Evolutionary conservation across 441 rosid species (phyloP), one percentile per base, ranked within the genome.

Genomic region (Daphne laureola): DNA sequence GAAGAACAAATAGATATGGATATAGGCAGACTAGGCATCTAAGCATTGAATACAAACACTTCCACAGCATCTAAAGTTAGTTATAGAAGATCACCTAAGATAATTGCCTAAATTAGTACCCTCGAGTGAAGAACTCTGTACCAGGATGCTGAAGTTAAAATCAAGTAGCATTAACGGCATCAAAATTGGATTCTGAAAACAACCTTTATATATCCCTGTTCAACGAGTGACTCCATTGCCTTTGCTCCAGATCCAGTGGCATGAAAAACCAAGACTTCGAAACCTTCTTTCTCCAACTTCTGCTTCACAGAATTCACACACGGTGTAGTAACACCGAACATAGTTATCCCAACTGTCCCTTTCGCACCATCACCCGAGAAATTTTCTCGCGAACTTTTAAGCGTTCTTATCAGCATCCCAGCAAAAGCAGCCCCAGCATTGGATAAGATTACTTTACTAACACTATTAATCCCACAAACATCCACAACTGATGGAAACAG

Each of bases 241-340:
- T 78, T 86, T 53, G 96, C 98, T 42, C 98, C 98, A 2, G 84
- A 76, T 18, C 96, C 98, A 14, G 95, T 92, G 62, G 98, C 96
- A 70, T 92, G 96, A 61, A 92, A 92, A 68, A 92, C 77, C 61
- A 92, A 69, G 38, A 85, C 75, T 76, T 88, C 98, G 18, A 67
- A 88, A 59, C 88, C 95, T 75, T 82, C 68, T 62, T 65, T 74
- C 7, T 50, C 64, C 75, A 92, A 71, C 48, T 83, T 74, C 49
- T 82, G 82, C 55, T 74, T 78, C 17, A 88, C 86, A 46, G 78
- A 82, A 66, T 61, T 84, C 5, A 79, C 96, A 55, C 96, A 91
- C 0, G 84, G 75, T 49, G 98, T 91, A n/a, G 96, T 91, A 13
- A 91, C 96, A 46, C 96, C 98, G 64, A 88, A 91, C 98, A 91